Evolutionary conservation across 2,329 filamentous ascomycete species (phyloP), one percentile per base, ranked within the genome.

Genomic region (Ascochyta fabae): DNA sequence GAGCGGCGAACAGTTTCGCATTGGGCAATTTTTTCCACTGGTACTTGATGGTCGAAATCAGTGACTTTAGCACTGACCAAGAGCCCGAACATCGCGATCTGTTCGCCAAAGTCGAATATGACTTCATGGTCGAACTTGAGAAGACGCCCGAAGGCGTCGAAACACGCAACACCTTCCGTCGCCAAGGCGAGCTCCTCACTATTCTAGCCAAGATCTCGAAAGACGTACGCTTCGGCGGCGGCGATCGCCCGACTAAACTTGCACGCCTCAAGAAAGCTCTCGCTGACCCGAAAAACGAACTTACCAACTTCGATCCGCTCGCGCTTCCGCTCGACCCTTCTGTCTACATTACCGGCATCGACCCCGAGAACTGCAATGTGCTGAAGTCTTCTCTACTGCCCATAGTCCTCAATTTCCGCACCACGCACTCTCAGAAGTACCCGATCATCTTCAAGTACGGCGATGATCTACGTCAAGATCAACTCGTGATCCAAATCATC

Each of bases 11-110:
- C 59, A 98, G 96, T 70, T 91, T 97, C 68, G 88, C 90, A 56
- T 83, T 99, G 1, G 95, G 94, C 27, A 99, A 96, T 72, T 96
- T 96, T 77, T 86, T 99, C 49, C 91, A 97, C 74, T 99, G 95
- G 95, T 99, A 98, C 75, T 83, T 99, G 2, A 97, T 97, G 88
- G 95, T 99, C 1, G 96, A 99, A 77, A 96, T 93, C 65, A 92
- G 96, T 65, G 94, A 97, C 72, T 76, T 78, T 35, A 92, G 89
- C 62, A 86, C 87, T 3, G 89, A 92, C 39, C 91, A 93, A 65
- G 84, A 87, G 22, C 81, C 86, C 4, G 86, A 88, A 53, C 89
- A 94, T 70, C 89, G 91, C 41, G 90, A 91, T 59, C 86, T 98
- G 16, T 99, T 96, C 75, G 89, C 91, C 26, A 92, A 94, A 66